Percentiles rank a stretch among this genome's conserved stretches.
Conservation (phyloP, 495 filamentous ascomycete species). For the Penicillium soppii region DNA sequence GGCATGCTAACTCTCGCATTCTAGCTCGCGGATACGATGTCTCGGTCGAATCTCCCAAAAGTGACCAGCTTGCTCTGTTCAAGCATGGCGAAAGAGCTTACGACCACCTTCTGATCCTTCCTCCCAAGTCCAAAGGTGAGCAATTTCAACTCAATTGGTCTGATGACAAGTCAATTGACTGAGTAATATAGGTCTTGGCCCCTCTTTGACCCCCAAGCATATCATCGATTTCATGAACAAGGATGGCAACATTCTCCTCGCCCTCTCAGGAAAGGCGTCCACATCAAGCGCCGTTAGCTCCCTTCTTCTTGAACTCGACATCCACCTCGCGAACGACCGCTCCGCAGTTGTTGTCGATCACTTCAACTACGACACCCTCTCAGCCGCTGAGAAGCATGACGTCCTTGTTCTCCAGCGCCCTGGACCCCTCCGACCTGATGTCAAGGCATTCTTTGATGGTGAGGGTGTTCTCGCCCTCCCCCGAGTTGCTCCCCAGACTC, state of each 20-base stretch:
- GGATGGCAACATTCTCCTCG: conserved; percentile 86
- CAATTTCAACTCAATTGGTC: not conserved
- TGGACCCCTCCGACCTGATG: conserved; percentile 57
- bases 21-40: conserved; percentile 80
- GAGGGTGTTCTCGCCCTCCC: conserved; percentile 76
- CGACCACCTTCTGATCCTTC: conserved; percentile 87
- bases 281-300: conserved; percentile 78
- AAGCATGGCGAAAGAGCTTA: conserved; percentile 81
- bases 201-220: conserved; percentile 77
- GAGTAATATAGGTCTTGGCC: conserved; percentile 68
- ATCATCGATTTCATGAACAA: conserved; percentile 90
- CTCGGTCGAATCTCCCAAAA: conserved; percentile 82
- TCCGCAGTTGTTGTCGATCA: conserved; percentile 85
- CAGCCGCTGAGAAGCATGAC: conserved; percentile 80
- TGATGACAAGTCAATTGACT: conserved; percentile 27
- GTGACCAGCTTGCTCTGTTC: conserved; percentile 78
- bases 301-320: conserved; percentile 86
- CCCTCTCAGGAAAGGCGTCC: conserved; percentile 72
- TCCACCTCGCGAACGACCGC: conserved; percentile 83
- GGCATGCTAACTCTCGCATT: conserved; percentile 16
- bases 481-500: conserved; percentile 71
- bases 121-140: conserved; percentile 82
- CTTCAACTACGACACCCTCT: conserved; percentile 84
- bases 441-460: conserved; percentile 77
- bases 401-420: conserved; percentile 75